Percentiles rank a stretch among this genome's conserved stretches.
These are phyloP conservation scores for Gastrolobium bilobum DNA, from an alignment of 306 rosid species.

Conservation along the genomic window DNA sequence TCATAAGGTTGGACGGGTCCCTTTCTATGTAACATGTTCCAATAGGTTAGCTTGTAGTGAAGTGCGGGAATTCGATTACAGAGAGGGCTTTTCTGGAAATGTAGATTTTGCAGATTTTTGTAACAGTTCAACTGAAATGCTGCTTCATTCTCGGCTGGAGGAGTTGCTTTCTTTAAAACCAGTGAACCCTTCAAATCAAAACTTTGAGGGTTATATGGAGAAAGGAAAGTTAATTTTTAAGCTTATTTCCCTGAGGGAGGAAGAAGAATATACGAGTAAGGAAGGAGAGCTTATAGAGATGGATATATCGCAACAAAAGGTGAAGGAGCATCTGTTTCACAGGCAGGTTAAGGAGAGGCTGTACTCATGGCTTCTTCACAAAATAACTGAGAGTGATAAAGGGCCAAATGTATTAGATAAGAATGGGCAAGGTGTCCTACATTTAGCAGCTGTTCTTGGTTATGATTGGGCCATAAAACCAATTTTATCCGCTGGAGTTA, in stretches of 20 bases:
- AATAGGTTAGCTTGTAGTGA: constrained; percentile 95
- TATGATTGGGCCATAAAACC: constrained; percentile 88
- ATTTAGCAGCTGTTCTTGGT: constrained; percentile 83
- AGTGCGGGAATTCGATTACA: constrained; percentile 84
- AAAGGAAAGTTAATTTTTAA: constrained; percentile 61
- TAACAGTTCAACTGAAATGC: constrained; percentile 57
- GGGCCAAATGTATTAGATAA: constrained; percentile 82
- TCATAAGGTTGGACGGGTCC: constrained; percentile 73
- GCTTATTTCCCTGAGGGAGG: constrained; percentile 77
- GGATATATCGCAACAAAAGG: constrained; percentile 56
- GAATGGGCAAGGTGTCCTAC: constrained; percentile 81
- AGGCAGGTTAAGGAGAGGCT: constrained; percentile 75
- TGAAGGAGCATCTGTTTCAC: constrained; percentile 58
- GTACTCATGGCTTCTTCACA: constrained; percentile 84
- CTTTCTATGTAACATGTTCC: constrained; percentile 90
- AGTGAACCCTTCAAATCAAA: constrained; percentile 55
- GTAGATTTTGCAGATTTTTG: constrained; percentile 56
- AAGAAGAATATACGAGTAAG: constrained; percentile 62
- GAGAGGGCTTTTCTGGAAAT: constrained; percentile 61
- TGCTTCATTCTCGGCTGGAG: constrained; percentile 63
- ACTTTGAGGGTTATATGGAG: constrained; percentile 56
- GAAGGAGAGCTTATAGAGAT: constrained; percentile 51
- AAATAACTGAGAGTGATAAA: constrained; percentile 77
- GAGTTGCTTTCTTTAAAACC: constrained; percentile 62
- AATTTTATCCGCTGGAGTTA: constrained; percentile 76